Evolutionary conservation across 768 basidiomycete genomes (phyloP), one percentile per base, ranked within the genome.

Genomic region (Serendipita sp.): DNA sequence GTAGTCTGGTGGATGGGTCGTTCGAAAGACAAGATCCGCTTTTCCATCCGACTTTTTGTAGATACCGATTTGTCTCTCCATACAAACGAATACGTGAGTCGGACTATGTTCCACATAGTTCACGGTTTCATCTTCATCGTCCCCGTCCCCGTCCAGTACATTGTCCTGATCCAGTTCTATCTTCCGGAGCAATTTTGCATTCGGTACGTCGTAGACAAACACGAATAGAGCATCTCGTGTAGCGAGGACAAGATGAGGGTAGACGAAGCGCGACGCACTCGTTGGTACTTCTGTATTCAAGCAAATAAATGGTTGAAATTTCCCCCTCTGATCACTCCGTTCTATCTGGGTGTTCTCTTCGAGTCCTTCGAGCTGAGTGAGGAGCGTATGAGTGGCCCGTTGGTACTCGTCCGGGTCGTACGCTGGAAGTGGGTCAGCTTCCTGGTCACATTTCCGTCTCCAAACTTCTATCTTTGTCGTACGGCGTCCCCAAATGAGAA

Each of bases 81-180:
- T 60, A 35, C 56, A 60, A 10, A 60, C 35, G 35, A 60, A 60
- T 4, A 60, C 56, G 35, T 60, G 56, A 24, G 56, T 60, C 10
- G 4, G 56, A n/a, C 56, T 60, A 10, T 60, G 56, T n/a, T 60
- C 56, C 5, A 60, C 56, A 38, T 60, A 60, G 56, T 37, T 28
- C 18, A 60, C 56, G n/a, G 53, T 54, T 32, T 54, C 53, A 30
- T 15, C 53, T 24, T 16, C 8, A 34, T 32, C 48, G 48, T 53
- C 48, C 1, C 41, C 41, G 7, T 60, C 56, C 28, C 10, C 4
- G 34, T 10, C 30, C 13, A 41, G 7, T 13, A 13, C 13, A 41
- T 41, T 41, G 13, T 41, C 41, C 41, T 5, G 41, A 10, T 60
- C 28, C 37, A 60, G 18, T 10, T 38, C 37, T 10, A 60, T 28